Evolutionary conservation across 139 green algal species (phyloP).

Genomic region (Coelastrella sp.): DNA sequence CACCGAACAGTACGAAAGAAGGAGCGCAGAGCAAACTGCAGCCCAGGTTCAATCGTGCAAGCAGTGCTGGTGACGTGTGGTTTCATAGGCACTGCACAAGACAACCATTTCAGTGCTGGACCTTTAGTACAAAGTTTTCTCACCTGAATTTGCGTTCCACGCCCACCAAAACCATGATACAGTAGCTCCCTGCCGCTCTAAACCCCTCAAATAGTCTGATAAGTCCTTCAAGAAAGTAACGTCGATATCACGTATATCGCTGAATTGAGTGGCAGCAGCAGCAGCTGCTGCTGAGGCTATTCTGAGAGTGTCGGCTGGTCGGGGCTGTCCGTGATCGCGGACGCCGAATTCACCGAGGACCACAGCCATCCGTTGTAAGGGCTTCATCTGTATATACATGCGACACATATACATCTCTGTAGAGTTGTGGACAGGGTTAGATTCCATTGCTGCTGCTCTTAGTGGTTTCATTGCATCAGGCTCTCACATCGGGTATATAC

Average conservation of each 20-base stretch:
- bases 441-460: too few species aligned
- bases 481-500: too few species aligned
- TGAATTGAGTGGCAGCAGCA: background rate
- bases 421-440: too few species aligned
- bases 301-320: too few species aligned
- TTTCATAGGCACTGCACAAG: too few species aligned
- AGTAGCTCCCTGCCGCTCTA: background rate
- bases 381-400: too few species aligned
- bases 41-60: background rate
- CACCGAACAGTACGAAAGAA: background rate
- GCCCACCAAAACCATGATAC: conserved; percentile 25
- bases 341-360: conserved; percentile 20
- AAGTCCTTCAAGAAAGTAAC: conserved; percentile 16
- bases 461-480: too few species aligned
- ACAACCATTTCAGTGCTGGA: background rate
- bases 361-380: background rate
- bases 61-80: background rate
- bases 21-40: background rate
- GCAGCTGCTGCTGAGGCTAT: too few species aligned
- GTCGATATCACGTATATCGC: background rate
- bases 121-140: background rate
- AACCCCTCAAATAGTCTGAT: background rate
- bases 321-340: background rate
- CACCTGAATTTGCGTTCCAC: conserved; percentile 28
- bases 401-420: too few species aligned